phyloP scores from a whole-genome alignment of 306 rosid genomes.

The Malus orientalis region DNA sequence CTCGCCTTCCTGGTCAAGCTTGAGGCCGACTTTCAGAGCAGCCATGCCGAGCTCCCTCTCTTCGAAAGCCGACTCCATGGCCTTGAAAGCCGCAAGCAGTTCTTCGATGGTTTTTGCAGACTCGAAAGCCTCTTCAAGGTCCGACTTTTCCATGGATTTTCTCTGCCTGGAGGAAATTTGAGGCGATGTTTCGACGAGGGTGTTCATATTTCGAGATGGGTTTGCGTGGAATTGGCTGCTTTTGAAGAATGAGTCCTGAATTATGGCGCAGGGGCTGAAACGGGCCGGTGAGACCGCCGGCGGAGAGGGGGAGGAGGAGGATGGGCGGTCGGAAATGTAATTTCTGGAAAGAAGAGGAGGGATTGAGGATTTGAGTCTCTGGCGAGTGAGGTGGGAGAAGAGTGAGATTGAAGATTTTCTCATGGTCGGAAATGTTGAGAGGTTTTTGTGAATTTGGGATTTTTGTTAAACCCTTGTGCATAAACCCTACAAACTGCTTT shows the following conservation, averaged over 20 bases:
- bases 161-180: constrained; percentile 59
- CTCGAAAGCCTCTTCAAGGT: constrained; percentile 78
- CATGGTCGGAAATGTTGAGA: constrained; percentile 27
- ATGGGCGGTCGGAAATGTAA: constrained; percentile 19
- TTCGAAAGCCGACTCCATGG: constrained; percentile 55
- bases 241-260: constrained; percentile 26
- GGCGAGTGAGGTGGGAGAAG: constrained; percentile 35
- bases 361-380: constrained; percentile 15
- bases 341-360: constrained; percentile 21
- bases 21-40: constrained; percentile 72
- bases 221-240: constrained; percentile 28
- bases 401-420: constrained; percentile 47
- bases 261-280: constrained; percentile 35
- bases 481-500: constrained; percentile 30
- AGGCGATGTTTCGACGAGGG: constrained; percentile 43
- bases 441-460: background rate
- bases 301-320: constrained; percentile 19
- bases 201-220: constrained; percentile 45
- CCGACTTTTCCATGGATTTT: constrained; percentile 45
- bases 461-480: constrained; percentile 8
- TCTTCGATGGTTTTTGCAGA: constrained; percentile 52
- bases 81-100: constrained; percentile 58
- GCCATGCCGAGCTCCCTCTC: constrained; percentile 77
- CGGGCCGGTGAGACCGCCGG: constrained; percentile 17
- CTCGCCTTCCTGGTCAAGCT: constrained; percentile 81